Base-by-base conservation (phyloP, 768 basidiomycete genomes). In the Epithele typhae region DNA sequence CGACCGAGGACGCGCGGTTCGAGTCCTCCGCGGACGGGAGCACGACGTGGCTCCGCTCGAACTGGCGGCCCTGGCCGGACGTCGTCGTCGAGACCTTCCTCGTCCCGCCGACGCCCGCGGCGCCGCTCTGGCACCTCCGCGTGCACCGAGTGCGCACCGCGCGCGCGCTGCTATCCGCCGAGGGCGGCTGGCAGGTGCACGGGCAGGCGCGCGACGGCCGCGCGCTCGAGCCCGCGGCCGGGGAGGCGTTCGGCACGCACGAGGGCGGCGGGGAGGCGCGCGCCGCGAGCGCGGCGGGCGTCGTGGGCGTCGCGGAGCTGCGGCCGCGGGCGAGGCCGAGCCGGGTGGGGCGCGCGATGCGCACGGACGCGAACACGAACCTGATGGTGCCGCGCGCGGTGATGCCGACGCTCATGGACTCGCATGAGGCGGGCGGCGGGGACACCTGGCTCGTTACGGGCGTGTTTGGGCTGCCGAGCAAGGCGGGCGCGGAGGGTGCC, bases 11-110 rank as follows among this genome's bases (percentile, higher is more conserved):
- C 50, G 81, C 84, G 17, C 66, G 75, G 30, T 68, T 82, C 39
- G 75, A 80, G 66, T 9, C 8, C 35, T 32, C 30, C 9, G 15
- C 9, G 9, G 15, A 60, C 51, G 48, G 70, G 47, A 68, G 9
- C 6, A 36, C 35, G 35, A 30, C 65, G 38, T 80, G 79, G 76
- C 66, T 89, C 35, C 68, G 78, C 43, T 79, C 81, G 36, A 78
- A 78, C 70, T 89, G 87, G 87, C 75, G 78, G 55, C 86, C 86
- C 12, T 88, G 83, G 83, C 68, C 70, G 34, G 84, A 78, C 60
- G 83, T 85, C 24, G 69, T 76, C 47, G 79, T 89, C 37, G 84
- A 87, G 66, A 88, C 86, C 19, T 84, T 80, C 81, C 72, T 87
- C 14, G 67, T 86, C 6, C 85, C 85, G 1, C 85, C 87, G 3